Conservation (phyloP, 202 grass and related monocot genomes). For the Cymbopogon flexuosus region DNA sequence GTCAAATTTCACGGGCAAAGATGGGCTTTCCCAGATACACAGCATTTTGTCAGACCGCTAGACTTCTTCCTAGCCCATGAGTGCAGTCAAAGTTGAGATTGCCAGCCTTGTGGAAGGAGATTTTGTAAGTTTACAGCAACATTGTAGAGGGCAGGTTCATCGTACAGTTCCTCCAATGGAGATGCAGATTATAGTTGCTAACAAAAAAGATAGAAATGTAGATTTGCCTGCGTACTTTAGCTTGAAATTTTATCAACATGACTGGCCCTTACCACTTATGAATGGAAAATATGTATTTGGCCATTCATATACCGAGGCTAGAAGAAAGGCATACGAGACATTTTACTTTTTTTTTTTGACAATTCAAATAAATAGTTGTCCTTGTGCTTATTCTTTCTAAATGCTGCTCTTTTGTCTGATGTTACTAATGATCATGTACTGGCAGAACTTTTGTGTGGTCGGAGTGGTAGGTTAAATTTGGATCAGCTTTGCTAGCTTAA, state of each 20-base stretch:
- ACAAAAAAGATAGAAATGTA: conserved; percentile 73
- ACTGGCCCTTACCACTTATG: conserved; percentile 9
- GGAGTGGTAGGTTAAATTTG: not conserved
- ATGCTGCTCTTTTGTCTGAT: not conserved
- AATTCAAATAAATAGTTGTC: conserved; percentile 21
- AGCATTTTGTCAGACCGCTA: conserved; percentile 33
- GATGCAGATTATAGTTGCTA: conserved; percentile 59
- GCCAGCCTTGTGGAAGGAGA: conserved; percentile 33
- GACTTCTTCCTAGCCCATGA: conserved; percentile 26
- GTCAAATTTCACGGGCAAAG: conserved; percentile 29
- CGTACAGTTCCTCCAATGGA: conserved; percentile 43
- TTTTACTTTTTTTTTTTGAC: conserved; percentile 14
- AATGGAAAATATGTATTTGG: conserved; percentile 6
- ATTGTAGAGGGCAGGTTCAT: conserved; percentile 58
- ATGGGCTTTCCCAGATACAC: conserved; percentile 44
- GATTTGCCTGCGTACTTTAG: conserved; percentile 40
- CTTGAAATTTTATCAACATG: conserved; percentile 31
- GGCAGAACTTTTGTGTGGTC: not conserved
- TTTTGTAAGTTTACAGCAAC: conserved; percentile 73
- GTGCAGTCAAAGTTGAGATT: conserved; percentile 38
- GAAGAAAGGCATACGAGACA: conserved; percentile 17
- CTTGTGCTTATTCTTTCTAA: conserved; percentile 1
- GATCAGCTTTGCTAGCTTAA: not conserved
- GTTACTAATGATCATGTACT: not conserved
- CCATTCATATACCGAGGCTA: conserved; percentile 10